These are phyloP conservation scores for Geranium incanum DNA, from an alignment of 441 rosid species.

Conservation along the genomic window DNA sequence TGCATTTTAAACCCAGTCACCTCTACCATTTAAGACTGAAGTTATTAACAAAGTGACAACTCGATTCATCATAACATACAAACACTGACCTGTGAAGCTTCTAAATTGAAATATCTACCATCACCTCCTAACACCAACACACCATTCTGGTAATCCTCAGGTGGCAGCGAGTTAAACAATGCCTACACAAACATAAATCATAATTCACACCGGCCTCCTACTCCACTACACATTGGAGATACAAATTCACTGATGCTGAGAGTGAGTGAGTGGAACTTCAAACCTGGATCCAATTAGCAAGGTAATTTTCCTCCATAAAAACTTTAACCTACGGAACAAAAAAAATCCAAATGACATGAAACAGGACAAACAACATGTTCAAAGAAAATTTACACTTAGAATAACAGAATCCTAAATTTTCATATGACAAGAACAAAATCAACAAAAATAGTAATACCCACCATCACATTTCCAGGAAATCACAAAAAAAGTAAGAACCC, in stretches of 20 bases:
- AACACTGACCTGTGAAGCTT: conserved; percentile 32
- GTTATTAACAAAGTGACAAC: neutral
- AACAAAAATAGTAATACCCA: neutral
- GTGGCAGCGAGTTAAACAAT: conserved; percentile 72
- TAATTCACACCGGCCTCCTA: neutral
- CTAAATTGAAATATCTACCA: conserved; percentile 75
- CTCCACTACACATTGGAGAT: neutral
- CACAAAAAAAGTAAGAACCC: neutral
- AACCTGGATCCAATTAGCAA: conserved; percentile 96
- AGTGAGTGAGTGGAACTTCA: conserved; percentile 11
- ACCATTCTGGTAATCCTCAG: conserved; percentile 68
- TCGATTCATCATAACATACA: too few relatives aligned
- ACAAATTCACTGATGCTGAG: neutral
- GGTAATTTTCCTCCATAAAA: conserved; percentile 76
- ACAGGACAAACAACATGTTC: neutral
- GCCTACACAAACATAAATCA: conserved; percentile 41
- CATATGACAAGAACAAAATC: neutral
- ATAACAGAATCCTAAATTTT: neutral
- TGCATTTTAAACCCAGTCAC: conserved; percentile 26
- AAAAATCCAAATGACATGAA: neutral
- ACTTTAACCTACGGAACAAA: conserved; percentile 59
- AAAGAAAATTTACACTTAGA: neutral
- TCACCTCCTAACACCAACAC: conserved; percentile 84
- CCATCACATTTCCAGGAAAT: neutral
- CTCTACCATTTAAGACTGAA: neutral